Percentiles rank a stretch among this genome's conserved stretches.
phyloP scores from a whole-genome alignment of 768 basidiomycete genomes.

The Lentinula guzmanii region DNA sequence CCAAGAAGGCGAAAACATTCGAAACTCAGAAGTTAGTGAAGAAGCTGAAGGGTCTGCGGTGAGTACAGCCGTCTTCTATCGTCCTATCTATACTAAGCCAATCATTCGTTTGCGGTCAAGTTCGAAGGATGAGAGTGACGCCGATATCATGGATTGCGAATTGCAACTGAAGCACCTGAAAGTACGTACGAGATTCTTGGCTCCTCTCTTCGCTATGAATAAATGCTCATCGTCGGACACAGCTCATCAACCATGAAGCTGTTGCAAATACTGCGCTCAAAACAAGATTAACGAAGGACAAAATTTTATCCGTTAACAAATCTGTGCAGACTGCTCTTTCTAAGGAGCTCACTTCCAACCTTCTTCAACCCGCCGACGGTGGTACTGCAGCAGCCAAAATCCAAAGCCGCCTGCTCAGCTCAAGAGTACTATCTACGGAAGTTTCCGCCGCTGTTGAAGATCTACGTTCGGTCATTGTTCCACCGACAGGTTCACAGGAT shows the following conservation, averaged over 20 bases:
- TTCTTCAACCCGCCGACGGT: constrained; percentile 26
- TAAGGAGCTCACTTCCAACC: constrained; percentile 33
- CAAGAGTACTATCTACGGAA: constrained; percentile 62
- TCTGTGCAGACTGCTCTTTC: constrained; percentile 38
- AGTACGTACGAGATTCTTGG: constrained; percentile 29
- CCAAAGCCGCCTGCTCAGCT: constrained; percentile 69
- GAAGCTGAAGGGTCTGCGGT: constrained; percentile 69
- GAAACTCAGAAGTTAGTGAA: constrained; percentile 83
- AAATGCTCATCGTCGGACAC: not conserved
- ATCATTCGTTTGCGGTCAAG: constrained; percentile 16
- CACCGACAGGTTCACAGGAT: constrained; percentile 9
- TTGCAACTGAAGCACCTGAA: constrained; percentile 59
- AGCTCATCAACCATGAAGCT: constrained; percentile 55
- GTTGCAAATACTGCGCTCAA: constrained; percentile 62
- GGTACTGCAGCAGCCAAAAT: constrained; percentile 51
- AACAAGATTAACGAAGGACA: constrained; percentile 73
- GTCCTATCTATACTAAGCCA: not conserved
- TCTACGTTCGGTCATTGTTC: constrained; percentile 37
- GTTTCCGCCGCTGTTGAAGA: constrained; percentile 45
- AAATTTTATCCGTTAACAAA: constrained; percentile 43
- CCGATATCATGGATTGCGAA: constrained; percentile 45
- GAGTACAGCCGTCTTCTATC: constrained; percentile 8
- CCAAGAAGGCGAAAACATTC: constrained; percentile 76
- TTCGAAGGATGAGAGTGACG: constrained; percentile 28
- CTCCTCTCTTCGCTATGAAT: not conserved